Percentiles rank a stretch among this genome's conserved stretches.
These are phyloP conservation scores for Paecilomyces fulvus DNA, from an alignment of 2,329 filamentous ascomycete genomes.

Conservation along the genomic window DNA sequence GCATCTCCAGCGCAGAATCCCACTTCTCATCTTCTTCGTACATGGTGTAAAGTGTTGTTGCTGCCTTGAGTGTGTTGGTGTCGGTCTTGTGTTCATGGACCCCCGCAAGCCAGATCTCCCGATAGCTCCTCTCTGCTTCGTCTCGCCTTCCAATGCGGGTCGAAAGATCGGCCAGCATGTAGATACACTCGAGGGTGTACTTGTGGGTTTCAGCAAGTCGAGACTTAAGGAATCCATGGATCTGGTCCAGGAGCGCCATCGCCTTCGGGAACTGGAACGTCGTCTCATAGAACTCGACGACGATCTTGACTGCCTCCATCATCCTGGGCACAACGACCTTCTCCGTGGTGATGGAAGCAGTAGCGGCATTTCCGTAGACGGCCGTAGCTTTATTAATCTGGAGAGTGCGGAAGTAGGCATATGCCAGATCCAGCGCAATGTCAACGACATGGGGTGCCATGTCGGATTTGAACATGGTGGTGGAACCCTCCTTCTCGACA, in stretches of 20 bases:
- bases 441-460: slow-evolving; percentile 23
- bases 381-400: slow-evolving; percentile 19
- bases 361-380: slow-evolving; percentile 28
- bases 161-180: slow-evolving; percentile 39
- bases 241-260: slow-evolving; percentile 19
- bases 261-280: slow-evolving; percentile 29
- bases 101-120: slow-evolving; percentile 35
- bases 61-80: slow-evolving; percentile 39
- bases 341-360: slow-evolving; percentile 21
- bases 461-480: slow-evolving; percentile 20
- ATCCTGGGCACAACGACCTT: slow-evolving; percentile 23
- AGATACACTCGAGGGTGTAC: slow-evolving; percentile 40
- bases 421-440: slow-evolving; percentile 23
- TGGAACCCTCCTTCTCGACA: slow-evolving; percentile 20
- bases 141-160: slow-evolving; percentile 31
- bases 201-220: slow-evolving; percentile 31
- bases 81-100: slow-evolving; percentile 21
- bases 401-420: slow-evolving; percentile 25
- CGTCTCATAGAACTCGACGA: slow-evolving; percentile 29
- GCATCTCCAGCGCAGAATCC: slow-evolving; percentile 40
- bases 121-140: slow-evolving; percentile 34
- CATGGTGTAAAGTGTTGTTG: slow-evolving; percentile 36
- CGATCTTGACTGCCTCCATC: slow-evolving; percentile 23
- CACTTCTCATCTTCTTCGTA: slow-evolving; percentile 40
- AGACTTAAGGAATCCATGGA: slow-evolving; percentile 23